Base-by-base conservation (phyloP, 805 yeast species). In the Suhomyces emberorum region DNA sequence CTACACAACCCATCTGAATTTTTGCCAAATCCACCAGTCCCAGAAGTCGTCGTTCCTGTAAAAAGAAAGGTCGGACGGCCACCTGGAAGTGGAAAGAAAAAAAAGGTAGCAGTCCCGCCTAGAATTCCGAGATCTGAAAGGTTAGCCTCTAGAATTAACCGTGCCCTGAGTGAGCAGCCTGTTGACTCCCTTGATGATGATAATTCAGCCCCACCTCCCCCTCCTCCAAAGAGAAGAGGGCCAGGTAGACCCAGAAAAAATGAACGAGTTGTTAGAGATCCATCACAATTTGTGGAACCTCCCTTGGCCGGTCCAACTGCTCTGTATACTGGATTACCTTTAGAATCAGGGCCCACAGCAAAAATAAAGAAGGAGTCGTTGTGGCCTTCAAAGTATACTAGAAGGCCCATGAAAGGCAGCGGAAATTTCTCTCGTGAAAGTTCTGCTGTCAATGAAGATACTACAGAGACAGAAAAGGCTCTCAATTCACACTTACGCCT, bases 311-410 rank as follows among this genome's bases (percentile, higher is more conserved):
- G 68, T 24, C 78, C 83, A 0, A 55, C 63, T 8, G 79, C 85
- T 28, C 70, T 74, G 8, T 77, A 77, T 25, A 81, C 91, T 0
- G 96, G 96, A 2, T 67, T 78, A 27, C 83, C 93, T 3, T 59
- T 88, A 36, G 86, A 78, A 44, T 69, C 76, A n/a, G 69, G 71
- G 4, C 96, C 96, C 7, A 74, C 77, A 12, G 58, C 67, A 3
- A 81, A 76, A 49, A 62, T 76, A 24, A 76, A 72, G 49, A 76
- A 72, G 43, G 83, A 77, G 30, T 65, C 78, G 12, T 55, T 72
- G 32, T 72, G 83, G 77, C 71, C 77, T 18, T 47, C 55, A 38
- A 65, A 63, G 35, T 22, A 48, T 44, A 30, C 40, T 28, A 39
- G 49, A 17, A 47, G 47, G 22, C 12, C 24, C 7, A 15, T n/a